A percentile compares a stretch with the other conserved stretches of the same genome.
These are phyloP conservation scores for Mollisiaceae sp. DNA, from an alignment of 2,329 filamentous ascomycete genomes.

Conservation along the genomic window DNA sequence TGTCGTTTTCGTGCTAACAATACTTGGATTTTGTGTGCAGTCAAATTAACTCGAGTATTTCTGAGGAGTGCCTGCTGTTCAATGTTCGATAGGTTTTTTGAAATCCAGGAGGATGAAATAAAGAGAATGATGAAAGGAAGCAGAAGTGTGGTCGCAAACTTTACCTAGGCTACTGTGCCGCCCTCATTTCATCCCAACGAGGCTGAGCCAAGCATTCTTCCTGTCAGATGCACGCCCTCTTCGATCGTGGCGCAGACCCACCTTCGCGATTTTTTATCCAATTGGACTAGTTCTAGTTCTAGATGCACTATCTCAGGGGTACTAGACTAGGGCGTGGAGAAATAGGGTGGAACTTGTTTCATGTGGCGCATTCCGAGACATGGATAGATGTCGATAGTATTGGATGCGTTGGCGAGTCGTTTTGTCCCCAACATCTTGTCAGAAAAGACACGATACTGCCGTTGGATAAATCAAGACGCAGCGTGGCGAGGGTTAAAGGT, in stretches of 20 bases:
- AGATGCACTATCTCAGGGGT: neutral
- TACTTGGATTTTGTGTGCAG: neutral
- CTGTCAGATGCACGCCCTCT: neutral
- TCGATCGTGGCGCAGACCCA: slow-evolving; percentile 6
- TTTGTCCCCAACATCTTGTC: too few relatives aligned
- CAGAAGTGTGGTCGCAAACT: neutral
- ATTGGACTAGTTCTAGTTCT: neutral
- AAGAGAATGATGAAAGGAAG: neutral
- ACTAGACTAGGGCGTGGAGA: neutral
- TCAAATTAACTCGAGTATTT: neutral
- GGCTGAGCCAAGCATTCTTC: slow-evolving; percentile 7
- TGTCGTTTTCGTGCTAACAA: neutral
- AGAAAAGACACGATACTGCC: too few relatives aligned
- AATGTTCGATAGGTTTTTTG: neutral
- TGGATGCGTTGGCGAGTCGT: neutral
- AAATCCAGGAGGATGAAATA: neutral
- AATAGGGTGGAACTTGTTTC: neutral
- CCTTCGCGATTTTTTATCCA: neutral
- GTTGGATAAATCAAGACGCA: too few relatives aligned
- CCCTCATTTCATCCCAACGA: neutral
- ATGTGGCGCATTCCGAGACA: neutral
- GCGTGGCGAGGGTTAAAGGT: too few relatives aligned
- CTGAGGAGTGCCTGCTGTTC: neutral
- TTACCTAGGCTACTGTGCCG: neutral
- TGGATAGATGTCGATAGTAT: neutral